Evolutionary conservation across 768 basidiomycete species (phyloP), one percentile per base, ranked within the genome.

Genomic region (Naematelia aurantialba): DNA sequence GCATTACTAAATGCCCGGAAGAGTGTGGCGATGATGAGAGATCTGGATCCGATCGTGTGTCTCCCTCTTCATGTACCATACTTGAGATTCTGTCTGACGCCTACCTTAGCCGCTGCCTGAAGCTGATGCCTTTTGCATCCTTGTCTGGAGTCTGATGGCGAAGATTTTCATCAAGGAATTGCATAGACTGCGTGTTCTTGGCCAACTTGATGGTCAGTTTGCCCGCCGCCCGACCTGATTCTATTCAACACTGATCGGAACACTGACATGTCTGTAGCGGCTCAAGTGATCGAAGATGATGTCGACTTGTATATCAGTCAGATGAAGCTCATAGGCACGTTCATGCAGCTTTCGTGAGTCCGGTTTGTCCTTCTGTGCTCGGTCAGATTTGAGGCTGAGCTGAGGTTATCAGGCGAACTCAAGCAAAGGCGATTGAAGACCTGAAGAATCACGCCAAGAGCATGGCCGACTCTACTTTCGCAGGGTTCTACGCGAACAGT

Each of bases 101-200:
- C 8, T 19, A 25, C n/a, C 17, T 26, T 19, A 73, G 72, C 65
- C 72, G 4, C 30, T 56, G 14, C 39, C 55, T n/a, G 72, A 69
- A 34, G 63, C 69, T 48, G 72, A 73, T 25, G 56, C 66, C 13
- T 65, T 68, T 53, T 31, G 55, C 2, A 52, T 68, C 2, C 46
- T 70, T 31, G 64, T 70, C 10, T 73, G 69, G 72, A 62, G 63
- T 21, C 66, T 73, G 59, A 55, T 70, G 14, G 57, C 60, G 11
- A 68, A 67, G 39, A 34, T 58, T 4, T 54, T 73, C 8, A 48
- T 70, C 48, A 70, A 70, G 46, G 72, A 73, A 48, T 50, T 69
- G 59, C 61, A 66, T 24, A 52, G 72, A 31, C 49, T 65, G 10
- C 45, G 46, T 11, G 34, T 58, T 4, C 12, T 29, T 1, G 56